Percentiles rank a stretch among this genome's conserved stretches.
These are phyloP conservation scores for Pyrenopolyporus hunteri DNA, from an alignment of 495 filamentous ascomycete species.

Conservation along the genomic window DNA sequence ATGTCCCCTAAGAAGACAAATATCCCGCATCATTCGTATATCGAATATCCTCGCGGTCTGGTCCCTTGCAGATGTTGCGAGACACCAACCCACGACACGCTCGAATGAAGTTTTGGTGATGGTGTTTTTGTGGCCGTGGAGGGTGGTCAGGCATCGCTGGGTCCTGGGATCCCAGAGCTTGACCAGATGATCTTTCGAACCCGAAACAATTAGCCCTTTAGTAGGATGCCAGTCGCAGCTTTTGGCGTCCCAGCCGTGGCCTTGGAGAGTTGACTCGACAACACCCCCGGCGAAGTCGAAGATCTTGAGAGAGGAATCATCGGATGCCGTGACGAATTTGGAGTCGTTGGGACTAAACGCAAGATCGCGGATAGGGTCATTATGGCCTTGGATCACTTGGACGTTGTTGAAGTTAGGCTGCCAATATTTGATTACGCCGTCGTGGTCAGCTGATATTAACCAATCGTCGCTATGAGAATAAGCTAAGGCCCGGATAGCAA, in stretches of 20 bases:
- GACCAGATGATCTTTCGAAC: conserved; percentile 95
- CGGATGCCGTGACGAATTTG: conserved; percentile 95
- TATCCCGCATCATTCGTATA: conserved; percentile 96
- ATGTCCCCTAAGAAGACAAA: conserved; percentile 86
- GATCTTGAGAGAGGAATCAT: conserved; percentile 91
- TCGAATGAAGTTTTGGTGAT: conserved; percentile 91
- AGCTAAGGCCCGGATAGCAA: conserved; percentile 81
- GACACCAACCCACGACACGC: conserved; percentile 75
- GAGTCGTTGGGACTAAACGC: conserved; percentile 90
- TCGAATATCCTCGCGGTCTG: conserved; percentile 92
- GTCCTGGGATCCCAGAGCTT: conserved; percentile 98
- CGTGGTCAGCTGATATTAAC: conserved; percentile 94
- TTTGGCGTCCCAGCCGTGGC: conserved; percentile 96
- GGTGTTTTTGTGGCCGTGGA: conserved; percentile 97
- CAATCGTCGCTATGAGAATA: conserved; percentile 97
- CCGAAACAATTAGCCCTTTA: conserved; percentile 92
- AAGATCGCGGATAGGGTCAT: conserved; percentile 87
- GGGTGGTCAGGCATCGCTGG: conserved; percentile 84
- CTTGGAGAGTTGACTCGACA: conserved; percentile 79
- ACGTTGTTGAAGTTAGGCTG: conserved; percentile 99
- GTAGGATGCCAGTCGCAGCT: conserved; percentile 97
- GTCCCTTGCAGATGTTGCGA: conserved; percentile 92
- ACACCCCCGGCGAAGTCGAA: conserved; percentile 92
- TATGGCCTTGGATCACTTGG: conserved; percentile 89
- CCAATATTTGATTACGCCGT: conserved; percentile 97